phyloP scores from a whole-genome alignment of 2,329 filamentous ascomycete species.

The Macrophomina pseudophaseolina region DNA sequence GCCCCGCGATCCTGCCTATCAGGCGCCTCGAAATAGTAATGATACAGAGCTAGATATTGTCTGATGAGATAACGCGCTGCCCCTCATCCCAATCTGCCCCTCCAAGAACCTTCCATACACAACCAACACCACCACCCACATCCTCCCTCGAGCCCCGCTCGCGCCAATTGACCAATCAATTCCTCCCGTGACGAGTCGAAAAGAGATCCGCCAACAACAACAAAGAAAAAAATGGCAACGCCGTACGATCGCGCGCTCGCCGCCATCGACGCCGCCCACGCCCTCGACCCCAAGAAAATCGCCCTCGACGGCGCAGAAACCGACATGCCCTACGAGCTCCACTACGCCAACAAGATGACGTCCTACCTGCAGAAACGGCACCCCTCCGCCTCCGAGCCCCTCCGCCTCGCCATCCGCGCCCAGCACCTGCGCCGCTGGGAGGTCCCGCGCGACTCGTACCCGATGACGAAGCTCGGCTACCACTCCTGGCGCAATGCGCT shows the following conservation, averaged over 20 bases:
- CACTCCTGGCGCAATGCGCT: slow-evolving; percentile 78
- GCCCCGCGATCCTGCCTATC: slow-evolving; percentile 9
- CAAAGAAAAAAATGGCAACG: slow-evolving; percentile 25
- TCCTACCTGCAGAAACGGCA: slow-evolving; percentile 68
- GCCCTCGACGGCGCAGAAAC: slow-evolving; percentile 39
- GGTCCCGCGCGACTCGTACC: slow-evolving; percentile 73
- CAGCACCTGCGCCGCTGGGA: slow-evolving; percentile 90
- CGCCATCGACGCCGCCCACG: slow-evolving; percentile 76
- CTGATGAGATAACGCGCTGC: slow-evolving; percentile 4
- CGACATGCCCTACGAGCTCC: slow-evolving; percentile 73
- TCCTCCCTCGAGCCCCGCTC: too few relatives aligned
- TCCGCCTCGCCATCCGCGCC: slow-evolving; percentile 78
- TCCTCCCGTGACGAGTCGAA: too few relatives aligned
- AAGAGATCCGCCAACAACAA: too few relatives aligned
- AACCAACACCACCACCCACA: not conserved
- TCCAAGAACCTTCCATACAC: not conserved
- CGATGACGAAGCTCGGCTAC: slow-evolving; percentile 77
- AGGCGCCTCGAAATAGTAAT: slow-evolving; percentile 16
- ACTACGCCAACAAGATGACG: slow-evolving; percentile 83
- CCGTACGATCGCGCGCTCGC: slow-evolving; percentile 58
- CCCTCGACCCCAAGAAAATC: slow-evolving; percentile 66
- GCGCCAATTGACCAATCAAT: not conserved
- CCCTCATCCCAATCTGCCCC: not conserved
- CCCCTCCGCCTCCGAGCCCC: slow-evolving; percentile 64
- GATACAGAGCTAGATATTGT: not conserved